Evolutionary conservation across 2,329 filamentous ascomycete species (phyloP).

Genomic region (Fusarium pseudograminearum): DNA sequence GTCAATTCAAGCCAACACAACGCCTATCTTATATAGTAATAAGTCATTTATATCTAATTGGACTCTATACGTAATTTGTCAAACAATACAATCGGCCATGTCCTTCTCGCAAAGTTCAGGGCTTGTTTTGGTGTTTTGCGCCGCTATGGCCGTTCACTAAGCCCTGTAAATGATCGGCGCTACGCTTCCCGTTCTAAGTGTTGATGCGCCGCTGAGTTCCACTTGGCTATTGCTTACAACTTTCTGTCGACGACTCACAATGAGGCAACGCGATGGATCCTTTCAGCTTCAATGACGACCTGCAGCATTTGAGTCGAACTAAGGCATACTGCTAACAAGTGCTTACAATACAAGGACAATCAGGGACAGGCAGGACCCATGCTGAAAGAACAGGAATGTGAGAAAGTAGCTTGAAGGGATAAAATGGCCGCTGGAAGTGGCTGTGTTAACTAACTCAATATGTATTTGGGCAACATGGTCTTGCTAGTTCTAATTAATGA

Average conservation of each 20-base stretch:
- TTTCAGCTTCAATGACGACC: not conserved
- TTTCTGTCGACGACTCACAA: not conserved
- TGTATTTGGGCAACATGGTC: not conserved
- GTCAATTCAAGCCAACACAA: no score
- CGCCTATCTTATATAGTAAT: not conserved
- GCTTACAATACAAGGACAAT: not conserved
- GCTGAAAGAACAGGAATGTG: no score
- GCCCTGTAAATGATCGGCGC: not conserved
- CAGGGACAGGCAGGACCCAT: accelerated
- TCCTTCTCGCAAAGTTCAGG: not conserved
- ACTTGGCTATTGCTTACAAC: not conserved
- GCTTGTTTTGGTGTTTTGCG: not conserved
- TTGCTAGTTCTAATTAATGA: not conserved
- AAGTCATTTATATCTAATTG: not conserved
- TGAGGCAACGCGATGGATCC: not conserved
- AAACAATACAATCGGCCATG: not conserved
- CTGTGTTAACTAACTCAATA: not conserved
- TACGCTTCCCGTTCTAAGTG: not conserved
- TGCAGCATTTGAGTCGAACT: not conserved
- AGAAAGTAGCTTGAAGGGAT: not conserved
- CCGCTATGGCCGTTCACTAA: not conserved
- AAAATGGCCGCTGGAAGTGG: not conserved
- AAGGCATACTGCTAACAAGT: not conserved
- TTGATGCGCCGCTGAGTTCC: not conserved
- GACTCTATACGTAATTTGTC: not conserved